Conservation (phyloP, 208 protist genomes). For the Perkinsela sp. region DNA sequence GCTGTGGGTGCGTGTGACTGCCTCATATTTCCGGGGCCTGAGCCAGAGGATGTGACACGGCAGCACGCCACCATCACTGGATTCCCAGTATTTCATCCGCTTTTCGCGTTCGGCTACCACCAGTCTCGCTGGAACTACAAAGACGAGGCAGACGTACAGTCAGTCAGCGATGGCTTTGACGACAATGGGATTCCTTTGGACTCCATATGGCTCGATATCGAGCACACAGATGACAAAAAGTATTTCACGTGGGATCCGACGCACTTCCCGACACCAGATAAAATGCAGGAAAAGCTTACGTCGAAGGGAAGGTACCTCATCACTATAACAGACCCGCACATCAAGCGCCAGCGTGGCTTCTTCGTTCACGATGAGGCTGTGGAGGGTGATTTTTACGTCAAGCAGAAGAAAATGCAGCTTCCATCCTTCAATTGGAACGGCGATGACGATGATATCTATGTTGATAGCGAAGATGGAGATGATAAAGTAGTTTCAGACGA, state of each 20-base stretch:
- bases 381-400: constrained; percentile 53
- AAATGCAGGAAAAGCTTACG: constrained; percentile 55
- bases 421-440: neutral
- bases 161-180: constrained; percentile 71
- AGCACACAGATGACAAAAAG: constrained; percentile 91
- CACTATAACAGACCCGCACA: constrained; percentile 90
- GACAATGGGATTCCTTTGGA: constrained; percentile 85
- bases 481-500: no score
- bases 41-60: constrained; percentile 39
- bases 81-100: constrained; percentile 64
- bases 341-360: constrained; percentile 65
- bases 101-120: constrained; percentile 87
- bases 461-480: no score
- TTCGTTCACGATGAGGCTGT: constrained; percentile 40
- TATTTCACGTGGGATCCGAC: constrained; percentile 91
- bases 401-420: constrained; percentile 11
- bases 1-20: constrained; percentile 78
- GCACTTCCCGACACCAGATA: constrained; percentile 71
- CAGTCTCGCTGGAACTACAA: constrained; percentile 93
- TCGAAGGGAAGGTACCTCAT: constrained; percentile 77
- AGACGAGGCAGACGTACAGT: constrained; percentile 58
- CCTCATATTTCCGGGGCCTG: constrained; percentile 77
- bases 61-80: constrained; percentile 78
- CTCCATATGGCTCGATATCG: constrained; percentile 95
- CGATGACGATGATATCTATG: neutral